Conservation (phyloP, 805 yeast genomes). For the Candida incommunis region DNA sequence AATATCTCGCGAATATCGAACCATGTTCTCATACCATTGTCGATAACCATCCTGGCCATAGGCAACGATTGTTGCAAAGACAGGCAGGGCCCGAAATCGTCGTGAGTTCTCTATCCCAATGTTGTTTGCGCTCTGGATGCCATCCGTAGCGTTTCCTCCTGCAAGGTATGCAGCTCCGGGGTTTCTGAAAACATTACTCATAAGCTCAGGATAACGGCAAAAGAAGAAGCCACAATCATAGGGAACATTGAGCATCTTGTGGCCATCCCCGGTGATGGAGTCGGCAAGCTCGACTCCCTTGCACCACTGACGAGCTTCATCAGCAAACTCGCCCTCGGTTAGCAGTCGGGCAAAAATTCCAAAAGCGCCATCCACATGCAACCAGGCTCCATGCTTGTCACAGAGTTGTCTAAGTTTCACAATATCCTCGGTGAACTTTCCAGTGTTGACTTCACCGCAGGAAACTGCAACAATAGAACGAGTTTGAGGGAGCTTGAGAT, state of each 20-base stretch:
- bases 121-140: slow-evolving; percentile 8
- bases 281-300: slow-evolving; percentile 13
- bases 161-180: slow-evolving; percentile 12
- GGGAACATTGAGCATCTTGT: slow-evolving; percentile 15
- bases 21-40: slow-evolving; percentile 7
- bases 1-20: slow-evolving; percentile 6
- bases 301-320: slow-evolving; percentile 5
- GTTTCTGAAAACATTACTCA: slow-evolving; percentile 9
- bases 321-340: neutral
- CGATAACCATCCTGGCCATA: slow-evolving; percentile 11
- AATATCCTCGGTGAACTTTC: slow-evolving; percentile 9
- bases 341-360: slow-evolving; percentile 9
- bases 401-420: slow-evolving; percentile 8
- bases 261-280: slow-evolving; percentile 13
- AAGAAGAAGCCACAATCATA: slow-evolving; percentile 14
- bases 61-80: slow-evolving; percentile 10
- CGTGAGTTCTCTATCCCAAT: slow-evolving; percentile 14
- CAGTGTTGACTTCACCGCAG: slow-evolving; percentile 15
- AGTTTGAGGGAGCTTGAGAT: slow-evolving; percentile 2
- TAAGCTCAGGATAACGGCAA: slow-evolving; percentile 3
- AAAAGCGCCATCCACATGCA: slow-evolving; percentile 16
- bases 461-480: slow-evolving; percentile 9
- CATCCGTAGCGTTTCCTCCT: neutral
- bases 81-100: slow-evolving; percentile 13
- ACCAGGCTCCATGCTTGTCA: slow-evolving; percentile 12